Evolutionary conservation across 2,329 filamentous ascomycete species (phyloP), one percentile per base, ranked within the genome.

Genomic region (Ceratocystis cacaofunesta): DNA sequence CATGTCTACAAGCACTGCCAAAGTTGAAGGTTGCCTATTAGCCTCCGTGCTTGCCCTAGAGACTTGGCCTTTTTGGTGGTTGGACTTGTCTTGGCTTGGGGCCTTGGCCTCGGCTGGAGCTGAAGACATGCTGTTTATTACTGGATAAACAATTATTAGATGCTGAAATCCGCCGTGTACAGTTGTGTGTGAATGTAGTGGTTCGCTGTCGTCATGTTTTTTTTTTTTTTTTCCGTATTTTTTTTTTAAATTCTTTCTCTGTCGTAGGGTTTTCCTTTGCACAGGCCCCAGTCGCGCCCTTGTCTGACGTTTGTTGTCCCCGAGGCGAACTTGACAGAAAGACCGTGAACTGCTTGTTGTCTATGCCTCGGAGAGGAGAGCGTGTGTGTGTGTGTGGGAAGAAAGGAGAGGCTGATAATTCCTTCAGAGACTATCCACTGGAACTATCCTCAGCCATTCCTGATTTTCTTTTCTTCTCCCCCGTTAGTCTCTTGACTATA

Each of bases 81-180:
- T 8, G 28, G 55, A n/a, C 17, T 41, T 41, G 36, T 41, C 30
- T 32, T 58, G 17, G 55, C 55, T 58, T 58, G 15, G 55, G 19
- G 25, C 30, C 12, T 28, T 12, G 25, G n/a, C 8, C 48, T 52
- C 22, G 48, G 48, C 48, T 41, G n/a, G 48, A 19, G 52, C 52
- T 57, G 25, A 41, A 41, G 36, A 30, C 30, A 15, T 57, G 22
- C 22, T 57, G 28, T 10, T 22, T 36, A 19, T 17, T 32, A 8
- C 55, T 58, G 55, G 55, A 58, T 58, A 58, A 58, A 58, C 28
- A 58, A 32, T 58, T 58, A 58, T n/a, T 36, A 36, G 55, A 25
- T 15, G 4, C 10, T 28, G 25, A 2, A 55, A 10, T 19, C 15
- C 6, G n/a, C 1, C 22, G 28, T 25, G 19, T 25, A 55, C 22